Evolutionary conservation across 2,329 filamentous ascomycete species (phyloP), one percentile per base, ranked within the genome.

Genomic region (Aureobasidium lini): DNA sequence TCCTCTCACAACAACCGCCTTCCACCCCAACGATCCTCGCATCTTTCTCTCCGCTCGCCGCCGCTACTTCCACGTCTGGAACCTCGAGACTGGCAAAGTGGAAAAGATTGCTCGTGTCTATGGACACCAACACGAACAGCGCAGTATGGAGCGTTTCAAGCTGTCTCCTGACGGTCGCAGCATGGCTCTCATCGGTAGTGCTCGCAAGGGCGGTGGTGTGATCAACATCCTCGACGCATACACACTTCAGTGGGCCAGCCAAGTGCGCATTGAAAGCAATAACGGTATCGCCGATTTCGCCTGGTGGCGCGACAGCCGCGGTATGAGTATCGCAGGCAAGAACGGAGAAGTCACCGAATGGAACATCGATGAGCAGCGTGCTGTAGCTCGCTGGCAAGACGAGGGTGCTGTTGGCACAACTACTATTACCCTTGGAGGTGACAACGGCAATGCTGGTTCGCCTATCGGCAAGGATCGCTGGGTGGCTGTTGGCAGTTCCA

Each of bases 11-110:
- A 90, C 88, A 13, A 90, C 92, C 6, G 83, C 88, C 39, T 97
- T 99, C 73, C 79, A 91, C 60, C 83, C 71, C 2, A 67, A 57
- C 13, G 90, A 89, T 63, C 85, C 88, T 63, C 87, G 87, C 66
- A 88, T 99, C 65, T 89, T 96, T 72, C 89, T 96, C 61, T 88
- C 91, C 16, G 92, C 92, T 39, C 87, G 93, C 37, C 84, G 94
- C 52, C 86, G 86, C 63, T 97, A 91, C 77, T 96, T 97, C 74
- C 94, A 97, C 75, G 86, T 88, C 65, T 99, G 94, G 94, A 87
- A 97, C 68, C 81, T 99, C 28, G 79, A 87, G 44, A 86, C 87
- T 0, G 94, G 94, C 44, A 78, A 80, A 11, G 85, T 99, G 50
- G 88, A 93, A 68, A 96, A 95, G 74, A 83, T 95, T 46, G 85